Base-by-base conservation (phyloP, 345 rosid species). In the Chamaenerion angustifolium region DNA sequence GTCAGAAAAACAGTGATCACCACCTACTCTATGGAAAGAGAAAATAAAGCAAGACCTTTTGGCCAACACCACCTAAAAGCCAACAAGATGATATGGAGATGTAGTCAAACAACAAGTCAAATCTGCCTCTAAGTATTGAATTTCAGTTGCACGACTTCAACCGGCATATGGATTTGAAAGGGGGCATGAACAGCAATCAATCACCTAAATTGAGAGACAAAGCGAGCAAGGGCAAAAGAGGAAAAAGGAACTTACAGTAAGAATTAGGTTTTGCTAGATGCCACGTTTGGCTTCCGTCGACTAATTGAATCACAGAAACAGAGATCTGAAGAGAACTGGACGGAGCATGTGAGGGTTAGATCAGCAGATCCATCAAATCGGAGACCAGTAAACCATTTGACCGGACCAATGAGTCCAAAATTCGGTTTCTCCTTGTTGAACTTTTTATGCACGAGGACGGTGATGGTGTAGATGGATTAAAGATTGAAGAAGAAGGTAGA, bases 271-370 rank as follows among this genome's bases (percentile, higher is more conserved):
- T 19, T 45, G 43, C 6, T 53, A 10, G 45, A 23, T 48, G 52
- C 11, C 57, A 42, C 42, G 37, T 35, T 21, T 25, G 7, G 16
- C 35, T 23, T 25, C 15, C 12, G 40, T 40, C 11, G 15, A 49
- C 16, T 3, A 49, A 1, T 40, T 49, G 37, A 49, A 23, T 11
- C 52, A 15, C 42, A 62, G 10, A 55, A 70, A 74, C 46, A 75
- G 75, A 67, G 84, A 77, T 77, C 79, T 76, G 53, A 73, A 71
- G 44, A 71, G 69, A 64, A 77, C 61, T 63, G 57, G 63, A 51
- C 64, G 66, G 62, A 61, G 75, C 76, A 45, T 25, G 45, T 52
- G 55, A 56, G 45, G 64, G 58, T 64, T 64, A 70, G 78, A 76
- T 74, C 87, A 59, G 64, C 18, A 64, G 76, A 80, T 80, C 77